phyloP scores from a whole-genome alignment of 495 filamentous ascomycete genomes.

The Aspergillus nidulans region DNA sequence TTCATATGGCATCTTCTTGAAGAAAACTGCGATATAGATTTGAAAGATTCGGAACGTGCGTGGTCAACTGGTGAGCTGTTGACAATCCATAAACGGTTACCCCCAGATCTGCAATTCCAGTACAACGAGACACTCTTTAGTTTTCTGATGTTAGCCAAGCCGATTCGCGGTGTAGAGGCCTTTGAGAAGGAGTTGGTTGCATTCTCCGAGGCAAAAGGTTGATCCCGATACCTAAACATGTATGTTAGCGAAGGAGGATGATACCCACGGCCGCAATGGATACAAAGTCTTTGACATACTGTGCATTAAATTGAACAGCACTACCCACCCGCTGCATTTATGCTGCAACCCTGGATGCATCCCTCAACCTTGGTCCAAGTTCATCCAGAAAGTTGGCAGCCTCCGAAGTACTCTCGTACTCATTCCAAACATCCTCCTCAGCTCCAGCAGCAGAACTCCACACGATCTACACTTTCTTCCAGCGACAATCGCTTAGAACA shows the following conservation, averaged over 20 bases:
- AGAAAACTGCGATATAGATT: constrained; percentile 32
- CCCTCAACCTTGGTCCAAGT: not conserved
- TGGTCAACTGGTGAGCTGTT: constrained; percentile 40
- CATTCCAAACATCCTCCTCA: constrained; percentile 43
- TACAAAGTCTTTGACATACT: not conserved
- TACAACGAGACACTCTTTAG: constrained; percentile 44
- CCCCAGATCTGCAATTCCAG: constrained; percentile 37
- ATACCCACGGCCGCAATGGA: not conserved
- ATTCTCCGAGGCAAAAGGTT: not conserved
- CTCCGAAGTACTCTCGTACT: constrained; percentile 40
- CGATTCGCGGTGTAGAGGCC: constrained; percentile 29
- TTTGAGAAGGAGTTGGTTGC: constrained; percentile 30
- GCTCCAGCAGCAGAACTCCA: too few species aligned
- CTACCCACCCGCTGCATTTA: not conserved
- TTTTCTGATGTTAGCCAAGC: constrained; percentile 30
- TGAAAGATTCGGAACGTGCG: constrained; percentile 35
- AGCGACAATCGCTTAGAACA: too few species aligned
- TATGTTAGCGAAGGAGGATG: not conserved
- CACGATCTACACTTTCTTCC: too few species aligned
- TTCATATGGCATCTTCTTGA: constrained; percentile 42
- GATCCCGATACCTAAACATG: not conserved
- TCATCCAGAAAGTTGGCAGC: too few species aligned
- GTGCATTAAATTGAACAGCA: not conserved
- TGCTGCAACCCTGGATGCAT: constrained; percentile 4
- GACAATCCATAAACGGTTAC: constrained; percentile 34